Evolutionary conservation across 2,329 filamentous ascomycete genomes (phyloP).

Genomic region (Exophiala oligosperma): DNA sequence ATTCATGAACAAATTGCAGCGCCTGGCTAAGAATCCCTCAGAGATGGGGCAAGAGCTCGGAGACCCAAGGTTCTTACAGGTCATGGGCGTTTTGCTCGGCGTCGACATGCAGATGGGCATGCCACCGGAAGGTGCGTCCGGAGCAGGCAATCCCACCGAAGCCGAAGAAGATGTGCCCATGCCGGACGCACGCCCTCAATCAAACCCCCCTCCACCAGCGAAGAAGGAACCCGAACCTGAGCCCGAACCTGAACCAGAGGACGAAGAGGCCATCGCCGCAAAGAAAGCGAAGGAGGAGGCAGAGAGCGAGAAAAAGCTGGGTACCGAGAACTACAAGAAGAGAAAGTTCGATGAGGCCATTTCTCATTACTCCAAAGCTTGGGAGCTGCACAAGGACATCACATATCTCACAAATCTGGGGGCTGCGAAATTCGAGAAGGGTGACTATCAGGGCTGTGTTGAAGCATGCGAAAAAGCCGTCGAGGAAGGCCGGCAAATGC

Average conservation of each 20-base stretch:
- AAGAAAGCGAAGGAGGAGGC: constrained; percentile 90
- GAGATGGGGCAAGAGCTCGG: constrained; percentile 75
- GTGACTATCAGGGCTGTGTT: constrained; percentile 84
- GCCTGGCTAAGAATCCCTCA: constrained; percentile 76
- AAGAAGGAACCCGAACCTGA: constrained; percentile 59
- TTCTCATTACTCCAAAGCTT: constrained; percentile 89
- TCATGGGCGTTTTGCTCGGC: constrained; percentile 89
- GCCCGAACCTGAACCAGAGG: constrained; percentile 66
- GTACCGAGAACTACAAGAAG: constrained; percentile 98
- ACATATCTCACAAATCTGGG: constrained; percentile 96
- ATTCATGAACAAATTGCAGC: constrained; percentile 89
- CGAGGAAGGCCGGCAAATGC: constrained; percentile 82
- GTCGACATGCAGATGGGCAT: constrained; percentile 80
- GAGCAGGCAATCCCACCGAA: constrained; percentile 45
- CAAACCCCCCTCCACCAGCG: constrained; percentile 45
- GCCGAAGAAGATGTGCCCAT: constrained; percentile 74
- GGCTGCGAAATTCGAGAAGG: constrained; percentile 94
- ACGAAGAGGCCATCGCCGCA: constrained; percentile 80
- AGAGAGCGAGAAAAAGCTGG: constrained; percentile 90
- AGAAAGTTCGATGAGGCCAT: constrained; percentile 94
- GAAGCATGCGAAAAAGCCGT: constrained; percentile 85
- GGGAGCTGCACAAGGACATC: constrained; percentile 93
- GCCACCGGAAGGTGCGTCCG: constrained; percentile 48
- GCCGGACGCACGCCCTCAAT: constrained; percentile 63
- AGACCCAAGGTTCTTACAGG: constrained; percentile 89